Base-by-base conservation (phyloP, 352 stramenopile genomes). In the Elongisporangium undulatum region DNA sequence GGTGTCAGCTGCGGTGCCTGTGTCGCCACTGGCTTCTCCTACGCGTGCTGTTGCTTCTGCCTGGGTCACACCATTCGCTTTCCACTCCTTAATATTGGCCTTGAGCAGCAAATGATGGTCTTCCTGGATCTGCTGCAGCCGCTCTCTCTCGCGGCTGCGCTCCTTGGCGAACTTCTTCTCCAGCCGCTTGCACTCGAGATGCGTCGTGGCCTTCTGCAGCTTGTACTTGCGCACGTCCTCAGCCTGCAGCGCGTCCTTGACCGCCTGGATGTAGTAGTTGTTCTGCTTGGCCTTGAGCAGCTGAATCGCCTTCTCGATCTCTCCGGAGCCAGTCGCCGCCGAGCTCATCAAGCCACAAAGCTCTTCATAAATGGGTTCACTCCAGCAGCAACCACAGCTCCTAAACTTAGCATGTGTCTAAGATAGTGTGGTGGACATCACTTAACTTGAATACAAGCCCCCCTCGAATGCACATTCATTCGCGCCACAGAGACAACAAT, bases 141-240 rank as follows among this genome's bases (percentile, higher is more conserved):
- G 65, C 53, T 89, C 77, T 8, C 68, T 66, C 62, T 89, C 79
- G 29, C 62, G 67, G 2, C 39, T 62, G 22, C 79, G 71, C 51
- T 87, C 75, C 10, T 74, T 66, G 21, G 64, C 60, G 38, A 89
- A 87, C 61, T 84, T 69, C 23, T 81, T 75, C 58, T 87, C 77
- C 1, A 87, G 56, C 4, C 77, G 67, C 22, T 75, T 72, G 61
- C 58, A 67, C 53, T 87, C 77, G 8, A 78, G 55, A 29, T 74
- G 76, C n/a, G 56, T 77, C 8, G 48, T 54, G 17, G 59, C 71
- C 50, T 69, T 76, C 13, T 65, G 63, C 20, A 89, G 63, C 49
- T 73, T 70, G 55, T 53, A 22, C 38, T 84, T 80, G 38, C 79
- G 79, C 49, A 76, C 66, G 48, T 79, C 64, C 56, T 89, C 79